Conservation (phyloP, 208 protist genomes). For the Strigomonas culicis region DNA sequence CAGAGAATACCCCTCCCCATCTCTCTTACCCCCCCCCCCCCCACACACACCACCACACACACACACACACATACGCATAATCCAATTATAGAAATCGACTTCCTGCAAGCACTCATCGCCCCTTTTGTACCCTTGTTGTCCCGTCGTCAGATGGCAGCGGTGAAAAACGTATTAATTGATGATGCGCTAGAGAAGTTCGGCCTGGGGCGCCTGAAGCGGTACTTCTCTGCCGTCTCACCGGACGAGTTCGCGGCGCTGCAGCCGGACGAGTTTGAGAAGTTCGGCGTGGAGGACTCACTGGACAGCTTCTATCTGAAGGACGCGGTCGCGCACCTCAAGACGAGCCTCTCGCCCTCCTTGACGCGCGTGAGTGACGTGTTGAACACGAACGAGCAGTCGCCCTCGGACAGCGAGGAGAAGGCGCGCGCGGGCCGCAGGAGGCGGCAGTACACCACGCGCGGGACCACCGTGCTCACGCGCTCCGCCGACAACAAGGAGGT, state of each 20-base stretch:
- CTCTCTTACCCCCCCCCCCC: too few relatives aligned
- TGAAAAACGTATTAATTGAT: too few relatives aligned
- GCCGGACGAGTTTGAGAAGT: slow-evolving; percentile 26
- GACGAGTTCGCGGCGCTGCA: slow-evolving; percentile 22
- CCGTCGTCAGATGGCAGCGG: too few relatives aligned
- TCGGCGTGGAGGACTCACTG: slow-evolving; percentile 32
- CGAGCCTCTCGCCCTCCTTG: background rate
- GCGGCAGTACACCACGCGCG: slow-evolving; percentile 42
- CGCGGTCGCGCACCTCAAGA: slow-evolving; percentile 3
- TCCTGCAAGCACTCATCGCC: too few relatives aligned
- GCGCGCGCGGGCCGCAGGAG: slow-evolving; percentile 17
- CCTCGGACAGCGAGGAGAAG: slow-evolving; percentile 16
- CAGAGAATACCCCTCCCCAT: too few relatives aligned
- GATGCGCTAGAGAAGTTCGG: slow-evolving; percentile 10
- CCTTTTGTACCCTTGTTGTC: too few relatives aligned
- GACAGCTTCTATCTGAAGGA: slow-evolving; percentile 33
- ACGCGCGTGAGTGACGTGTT: slow-evolving; percentile 33
- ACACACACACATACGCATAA: too few relatives aligned
- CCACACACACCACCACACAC: too few relatives aligned
- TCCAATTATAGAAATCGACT: too few relatives aligned
- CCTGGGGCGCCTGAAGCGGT: background rate
- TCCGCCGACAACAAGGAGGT: slow-evolving; percentile 26
- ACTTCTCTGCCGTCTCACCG: slow-evolving; percentile 17
- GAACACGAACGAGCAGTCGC: slow-evolving; percentile 16
- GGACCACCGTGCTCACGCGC: slow-evolving; percentile 54